These are phyloP conservation scores for Ceratobasidium papillatum DNA, from an alignment of 1,284 basidiomycete species.

Conservation along the genomic window DNA sequence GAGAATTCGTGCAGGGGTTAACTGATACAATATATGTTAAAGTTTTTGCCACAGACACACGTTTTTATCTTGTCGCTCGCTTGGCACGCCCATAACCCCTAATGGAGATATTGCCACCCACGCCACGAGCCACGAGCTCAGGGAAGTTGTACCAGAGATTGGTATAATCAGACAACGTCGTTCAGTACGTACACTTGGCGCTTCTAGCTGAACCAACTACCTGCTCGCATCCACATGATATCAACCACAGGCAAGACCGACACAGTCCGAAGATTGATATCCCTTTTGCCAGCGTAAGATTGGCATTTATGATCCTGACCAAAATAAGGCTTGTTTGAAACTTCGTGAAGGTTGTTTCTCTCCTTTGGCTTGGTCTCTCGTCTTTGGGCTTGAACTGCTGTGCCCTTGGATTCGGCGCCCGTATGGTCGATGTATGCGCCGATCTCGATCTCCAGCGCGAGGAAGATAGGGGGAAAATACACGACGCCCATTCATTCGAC, in stretches of 20 bases:
- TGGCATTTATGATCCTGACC: not conserved
- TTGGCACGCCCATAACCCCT: too few species aligned
- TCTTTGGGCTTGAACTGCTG: not conserved
- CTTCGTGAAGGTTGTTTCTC: not conserved
- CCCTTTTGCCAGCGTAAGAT: not conserved
- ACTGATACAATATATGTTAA: too few species aligned
- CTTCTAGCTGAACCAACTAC: not conserved
- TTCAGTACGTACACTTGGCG: not conserved
- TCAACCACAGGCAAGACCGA: not conserved
- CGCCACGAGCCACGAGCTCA: conserved; percentile 6
- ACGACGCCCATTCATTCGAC: not conserved
- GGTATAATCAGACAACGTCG: not conserved
- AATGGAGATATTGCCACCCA: not conserved
- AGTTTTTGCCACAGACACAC: not conserved
- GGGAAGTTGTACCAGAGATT: not conserved
- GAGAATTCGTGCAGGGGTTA: not conserved
- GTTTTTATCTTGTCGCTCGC: not conserved
- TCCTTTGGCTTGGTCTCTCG: not conserved
- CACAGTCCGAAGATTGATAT: conserved; percentile 1
- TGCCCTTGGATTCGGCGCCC: not conserved
- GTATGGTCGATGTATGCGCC: conserved; percentile 4
- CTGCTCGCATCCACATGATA: not conserved
- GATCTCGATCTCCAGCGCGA: conserved; percentile 4
- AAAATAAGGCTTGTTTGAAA: not conserved
- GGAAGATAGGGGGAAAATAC: not conserved